Evolutionary conservation across 2,329 filamentous ascomycete genomes (phyloP), one percentile per base, ranked within the genome.

Genomic region (Dichotomopilus funicola): DNA sequence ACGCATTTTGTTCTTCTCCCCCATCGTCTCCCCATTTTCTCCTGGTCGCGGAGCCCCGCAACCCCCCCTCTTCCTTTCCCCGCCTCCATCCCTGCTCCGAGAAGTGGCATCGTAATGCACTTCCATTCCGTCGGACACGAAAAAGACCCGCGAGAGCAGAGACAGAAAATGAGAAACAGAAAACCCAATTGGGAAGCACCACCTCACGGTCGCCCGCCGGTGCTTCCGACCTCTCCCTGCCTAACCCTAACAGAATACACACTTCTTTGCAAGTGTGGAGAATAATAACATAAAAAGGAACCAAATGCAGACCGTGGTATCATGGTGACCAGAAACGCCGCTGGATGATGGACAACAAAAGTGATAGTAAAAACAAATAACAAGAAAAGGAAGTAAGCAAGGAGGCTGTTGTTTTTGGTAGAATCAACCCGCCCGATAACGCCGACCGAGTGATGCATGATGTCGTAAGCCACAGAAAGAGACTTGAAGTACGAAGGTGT

Each of bases 221-320:
- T 38, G 42, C 51, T 27, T 37, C 53, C 53, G 19, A 27, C 19
- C 19, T 27, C 19, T 27, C 19, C 19, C 19, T 27, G 19, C 19
- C 40, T 13, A 33, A 46, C 52, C 54, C 13, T 53, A 55, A 40
- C 51, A 57, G 45, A 54, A 43, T 54, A 58, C 46, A 55, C 55
- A 11, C 46, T 51, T 51, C 27, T 55, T 49, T 51, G 19, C 33
- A 35, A 33, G 34, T 31, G 41, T 38, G 33, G 11, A 13, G 36
- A 10, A 3, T 5, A 36, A 54, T 13, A n/a, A 27, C 2, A 27
- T 27, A 27, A 27, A 27, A 27, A 27, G 6, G 4, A 56, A 52
- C 33, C 12, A 57, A 56, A 59, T 54, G 56, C 59, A 61, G 47
- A 59, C 61, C 58, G 53, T 64, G 63, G 63, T 64, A 64, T 64